Percentiles rank a stretch among this genome's conserved stretches.
phyloP scores from a whole-genome alignment of 2,329 filamentous ascomycete species.

The Aspergillus spinulosporus region DNA sequence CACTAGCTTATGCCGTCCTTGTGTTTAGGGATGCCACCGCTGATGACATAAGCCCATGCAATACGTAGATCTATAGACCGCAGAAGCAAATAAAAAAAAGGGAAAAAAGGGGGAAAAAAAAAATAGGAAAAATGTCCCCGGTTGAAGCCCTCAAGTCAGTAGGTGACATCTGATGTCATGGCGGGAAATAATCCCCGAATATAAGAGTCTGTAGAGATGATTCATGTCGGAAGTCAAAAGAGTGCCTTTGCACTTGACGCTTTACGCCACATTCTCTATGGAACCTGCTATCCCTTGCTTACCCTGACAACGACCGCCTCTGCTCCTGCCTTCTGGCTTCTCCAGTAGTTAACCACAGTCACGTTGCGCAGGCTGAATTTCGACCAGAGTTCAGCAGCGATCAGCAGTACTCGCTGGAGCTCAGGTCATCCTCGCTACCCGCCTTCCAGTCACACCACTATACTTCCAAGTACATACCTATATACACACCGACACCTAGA shows the following conservation, averaged over 20 bases:
- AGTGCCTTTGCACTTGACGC: not conserved
- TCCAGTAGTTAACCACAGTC: too few species aligned
- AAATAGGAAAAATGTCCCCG: too few species aligned
- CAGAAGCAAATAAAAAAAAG: not conserved
- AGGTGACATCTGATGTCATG: slow-evolving; percentile 9
- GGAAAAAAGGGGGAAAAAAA: too few species aligned
- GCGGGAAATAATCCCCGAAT: not conserved
- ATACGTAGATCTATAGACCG: not conserved
- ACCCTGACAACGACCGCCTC: not conserved
- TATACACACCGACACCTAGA: not conserved
- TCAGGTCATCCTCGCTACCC: not conserved
- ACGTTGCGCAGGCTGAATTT: too few species aligned
- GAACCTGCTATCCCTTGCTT: not conserved
- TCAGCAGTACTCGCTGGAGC: too few species aligned
- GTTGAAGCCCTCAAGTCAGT: too few species aligned
- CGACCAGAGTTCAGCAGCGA: too few species aligned
- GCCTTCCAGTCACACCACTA: not conserved
- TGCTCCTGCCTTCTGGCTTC: not conserved
- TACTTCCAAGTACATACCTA: not conserved
- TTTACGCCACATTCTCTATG: not conserved
- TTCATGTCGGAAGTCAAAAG: not conserved
- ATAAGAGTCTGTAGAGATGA: not conserved
- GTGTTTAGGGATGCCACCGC: not conserved
- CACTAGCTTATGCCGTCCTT: not conserved
- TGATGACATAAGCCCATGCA: not conserved